Base-by-base conservation (phyloP, 2,329 filamentous ascomycete genomes). In the Phialophora macrospora region DNA sequence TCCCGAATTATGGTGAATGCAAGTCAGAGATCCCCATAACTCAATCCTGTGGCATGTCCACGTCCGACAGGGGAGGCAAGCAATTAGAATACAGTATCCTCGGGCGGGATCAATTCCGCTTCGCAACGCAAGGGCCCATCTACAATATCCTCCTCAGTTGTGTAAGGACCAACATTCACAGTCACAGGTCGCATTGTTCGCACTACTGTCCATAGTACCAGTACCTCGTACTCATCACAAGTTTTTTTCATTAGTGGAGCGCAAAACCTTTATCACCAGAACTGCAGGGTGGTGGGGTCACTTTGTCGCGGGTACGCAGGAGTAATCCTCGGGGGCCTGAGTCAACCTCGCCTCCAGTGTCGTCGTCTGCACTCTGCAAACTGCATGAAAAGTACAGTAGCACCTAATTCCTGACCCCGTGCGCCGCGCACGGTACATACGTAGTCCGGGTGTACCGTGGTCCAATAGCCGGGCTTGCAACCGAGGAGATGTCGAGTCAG, bases 401-500 rank as follows among this genome's bases (percentile, higher is more conserved):
- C 12, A 12, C 34, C 11, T 41, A 24, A 24, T 24, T 3, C 2
- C 38, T 8, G 17, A n/a, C 17, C 4, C 38, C 38, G 38, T 20
- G 14, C 17, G 17, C 38, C 5, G 9, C 9, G 32, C 32, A 34
- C 32, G 32, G 32, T 34, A 34, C 32, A 34, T 12, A 34, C 9
- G 32, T 30, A 30, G 8, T 30, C 5, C 14, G 48, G 7, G 14
- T 51, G 48, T 3, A 9, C 22, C 48, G 22, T 51, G 4, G 24
- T 28, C 11, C 48, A 12, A 28, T 28, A 28, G 48, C 48, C 9
- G 48, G 48, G 20, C 14, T 17, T 26, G n/a, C 11, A 26, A 51
- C 48, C 48, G 48, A 51, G 24, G 48, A 26, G 9, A 51, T 51
- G 24, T 51, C 48, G 48, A 51, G 48, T 51, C 48, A 26, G 48